Conservation (phyloP, 2,329 filamentous ascomycete species). For the Botryotinia convoluta region DNA sequence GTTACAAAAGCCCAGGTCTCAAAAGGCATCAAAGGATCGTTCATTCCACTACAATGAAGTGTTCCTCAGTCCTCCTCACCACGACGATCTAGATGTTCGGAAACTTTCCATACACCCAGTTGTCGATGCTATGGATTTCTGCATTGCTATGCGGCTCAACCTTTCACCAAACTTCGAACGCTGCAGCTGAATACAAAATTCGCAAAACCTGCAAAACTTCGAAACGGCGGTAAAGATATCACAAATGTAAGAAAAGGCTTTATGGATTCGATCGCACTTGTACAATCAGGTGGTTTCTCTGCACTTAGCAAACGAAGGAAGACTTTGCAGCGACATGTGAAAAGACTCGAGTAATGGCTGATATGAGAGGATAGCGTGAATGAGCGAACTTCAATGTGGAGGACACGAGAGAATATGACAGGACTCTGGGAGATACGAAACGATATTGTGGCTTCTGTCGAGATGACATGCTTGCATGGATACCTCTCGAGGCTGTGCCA, state of each 20-base stretch:
- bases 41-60: neutral
- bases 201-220: neutral
- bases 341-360: neutral
- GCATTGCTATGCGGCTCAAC: slow-evolving; percentile 11
- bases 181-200: neutral
- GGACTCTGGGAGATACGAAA: neutral
- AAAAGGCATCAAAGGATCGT: neutral
- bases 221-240: slow-evolving; percentile 15
- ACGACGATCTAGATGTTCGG: neutral
- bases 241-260: neutral
- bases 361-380: neutral
- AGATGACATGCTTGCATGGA: slow-evolving; percentile 9
- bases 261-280: neutral
- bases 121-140: neutral
- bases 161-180: neutral
- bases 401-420: neutral
- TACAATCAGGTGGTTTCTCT: neutral
- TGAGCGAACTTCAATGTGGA: neutral
- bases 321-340: neutral
- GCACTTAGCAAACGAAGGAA: neutral
- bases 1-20: neutral
- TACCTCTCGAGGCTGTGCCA: neutral
- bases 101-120: neutral
- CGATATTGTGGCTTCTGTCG: neutral
- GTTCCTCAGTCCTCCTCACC: neutral